phyloP scores from a whole-genome alignment of 805 yeast species.

The Candida easanensis region DNA sequence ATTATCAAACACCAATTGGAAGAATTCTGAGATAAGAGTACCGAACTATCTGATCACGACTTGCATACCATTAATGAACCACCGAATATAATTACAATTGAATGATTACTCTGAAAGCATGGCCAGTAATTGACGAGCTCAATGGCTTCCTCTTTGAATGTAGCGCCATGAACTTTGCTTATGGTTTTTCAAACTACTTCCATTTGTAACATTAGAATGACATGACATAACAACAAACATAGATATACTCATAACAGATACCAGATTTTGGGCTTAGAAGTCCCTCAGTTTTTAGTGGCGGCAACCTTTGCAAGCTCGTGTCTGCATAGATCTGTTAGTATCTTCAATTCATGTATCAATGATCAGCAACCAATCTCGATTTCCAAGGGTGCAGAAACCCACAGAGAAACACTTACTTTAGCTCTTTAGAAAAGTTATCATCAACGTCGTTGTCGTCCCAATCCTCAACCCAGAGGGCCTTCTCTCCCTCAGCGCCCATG shows the following conservation, averaged over 20 bases:
- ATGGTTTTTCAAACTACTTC: no score
- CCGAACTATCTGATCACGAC: no score
- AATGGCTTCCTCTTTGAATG: no score
- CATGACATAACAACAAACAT: conserved; percentile 1
- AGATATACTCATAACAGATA: not conserved
- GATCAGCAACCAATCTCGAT: not conserved
- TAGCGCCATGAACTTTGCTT: no score
- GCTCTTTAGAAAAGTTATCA: conserved; percentile 77
- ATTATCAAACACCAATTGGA: conserved; percentile 25
- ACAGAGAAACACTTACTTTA: conserved; percentile 48
- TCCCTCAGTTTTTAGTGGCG: conserved; percentile 16
- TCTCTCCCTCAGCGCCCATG: conserved; percentile 47
- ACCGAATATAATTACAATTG: no score
- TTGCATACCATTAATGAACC: no score
- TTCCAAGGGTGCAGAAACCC: no score
- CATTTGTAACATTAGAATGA: not conserved
- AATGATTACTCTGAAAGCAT: no score
- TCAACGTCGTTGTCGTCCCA: conserved; percentile 97
- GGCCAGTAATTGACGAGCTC: no score
- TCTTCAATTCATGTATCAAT: not conserved
- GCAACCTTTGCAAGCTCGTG: conserved; percentile 25
- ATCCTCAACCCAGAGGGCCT: conserved; percentile 89
- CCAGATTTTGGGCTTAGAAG: not conserved
- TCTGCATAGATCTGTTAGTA: conserved; percentile 6
- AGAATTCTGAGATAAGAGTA: conserved; percentile 25